phyloP scores from a whole-genome alignment of 192 early-diverging fungal genomes.

The Geosiphon pyriformis region DNA sequence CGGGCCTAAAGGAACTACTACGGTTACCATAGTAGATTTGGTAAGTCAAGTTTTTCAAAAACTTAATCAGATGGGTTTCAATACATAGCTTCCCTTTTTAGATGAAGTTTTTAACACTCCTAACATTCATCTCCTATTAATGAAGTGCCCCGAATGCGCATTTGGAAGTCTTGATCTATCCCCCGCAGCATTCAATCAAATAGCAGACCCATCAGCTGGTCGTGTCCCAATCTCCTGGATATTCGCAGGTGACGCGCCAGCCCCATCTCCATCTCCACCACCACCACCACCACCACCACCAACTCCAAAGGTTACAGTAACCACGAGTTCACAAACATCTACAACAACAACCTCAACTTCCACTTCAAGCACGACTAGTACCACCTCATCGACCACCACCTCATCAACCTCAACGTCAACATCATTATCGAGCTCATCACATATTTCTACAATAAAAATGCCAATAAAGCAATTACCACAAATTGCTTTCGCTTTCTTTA shows the following conservation, averaged over 20 bases:
- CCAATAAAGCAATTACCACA: no score
- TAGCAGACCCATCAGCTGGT: neutral
- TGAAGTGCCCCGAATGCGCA: neutral
- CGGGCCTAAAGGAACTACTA: neutral
- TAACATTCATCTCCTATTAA: neutral
- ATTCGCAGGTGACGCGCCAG: neutral
- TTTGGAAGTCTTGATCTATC: neutral
- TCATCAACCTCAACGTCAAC: neutral
- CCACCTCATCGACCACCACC: neutral
- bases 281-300: neutral
- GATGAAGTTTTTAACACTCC: no score
- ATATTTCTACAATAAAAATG: no score
- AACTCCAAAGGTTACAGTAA: neutral
- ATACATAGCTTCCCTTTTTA: no score
- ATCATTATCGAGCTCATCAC: no score
- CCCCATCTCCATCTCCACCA: neutral
- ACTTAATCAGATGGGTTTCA: no score
- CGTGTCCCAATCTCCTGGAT: neutral
- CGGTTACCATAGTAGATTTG: neutral
- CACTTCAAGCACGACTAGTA: neutral
- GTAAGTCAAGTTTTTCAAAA: no score
- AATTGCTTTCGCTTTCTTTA: no score
- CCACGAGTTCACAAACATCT: neutral
- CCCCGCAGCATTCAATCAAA: neutral
- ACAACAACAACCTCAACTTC: constrained; percentile 1